Conservation (phyloP, 257 asterid genomes). For the Knoxia roxburghii region DNA sequence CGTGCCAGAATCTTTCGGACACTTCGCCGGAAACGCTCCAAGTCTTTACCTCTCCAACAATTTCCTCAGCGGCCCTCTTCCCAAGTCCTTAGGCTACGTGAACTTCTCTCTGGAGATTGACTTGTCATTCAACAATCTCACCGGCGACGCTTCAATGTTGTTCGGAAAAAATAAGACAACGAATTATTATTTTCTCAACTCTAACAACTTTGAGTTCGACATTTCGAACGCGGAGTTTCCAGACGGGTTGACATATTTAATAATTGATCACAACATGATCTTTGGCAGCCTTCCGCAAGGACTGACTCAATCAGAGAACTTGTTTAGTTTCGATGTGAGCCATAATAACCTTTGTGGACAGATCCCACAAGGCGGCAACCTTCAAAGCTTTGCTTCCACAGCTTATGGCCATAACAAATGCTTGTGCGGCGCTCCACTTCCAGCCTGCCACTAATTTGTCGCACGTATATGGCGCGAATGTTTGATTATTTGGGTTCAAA, state of each 20-base stretch:
- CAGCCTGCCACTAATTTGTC: slow-evolving; percentile 17
- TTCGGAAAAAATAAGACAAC: slow-evolving; percentile 35
- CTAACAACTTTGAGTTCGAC: slow-evolving; percentile 39
- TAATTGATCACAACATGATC: slow-evolving; percentile 42
- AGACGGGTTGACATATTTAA: slow-evolving; percentile 19
- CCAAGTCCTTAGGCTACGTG: slow-evolving; percentile 18
- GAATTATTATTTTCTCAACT: slow-evolving; percentile 20
- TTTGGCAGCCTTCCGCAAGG: slow-evolving; percentile 42
- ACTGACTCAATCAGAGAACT: slow-evolving; percentile 21
- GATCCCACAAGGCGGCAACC: slow-evolving; percentile 45
- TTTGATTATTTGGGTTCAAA: no score
- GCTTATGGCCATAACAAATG: slow-evolving; percentile 41
- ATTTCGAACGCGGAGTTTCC: slow-evolving; percentile 34
- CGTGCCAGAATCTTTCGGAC: slow-evolving; percentile 52
- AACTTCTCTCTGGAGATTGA: slow-evolving; percentile 22
- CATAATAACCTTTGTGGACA: slow-evolving; percentile 34
- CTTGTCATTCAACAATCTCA: slow-evolving; percentile 35
- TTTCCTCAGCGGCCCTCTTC: slow-evolving; percentile 33
- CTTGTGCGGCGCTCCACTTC: slow-evolving; percentile 51
- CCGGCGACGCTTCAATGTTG: slow-evolving; percentile 43
- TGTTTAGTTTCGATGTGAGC: slow-evolving; percentile 18
- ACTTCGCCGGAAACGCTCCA: slow-evolving; percentile 14
- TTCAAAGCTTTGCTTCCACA: slow-evolving; percentile 29
- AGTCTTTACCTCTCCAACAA: slow-evolving; percentile 37
- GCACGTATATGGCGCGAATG: no score